A percentile compares a stretch with the other conserved stretches of the same genome.
phyloP scores from a whole-genome alignment of 2,329 filamentous ascomycete genomes.

The Ampelomyces quisqualis region DNA sequence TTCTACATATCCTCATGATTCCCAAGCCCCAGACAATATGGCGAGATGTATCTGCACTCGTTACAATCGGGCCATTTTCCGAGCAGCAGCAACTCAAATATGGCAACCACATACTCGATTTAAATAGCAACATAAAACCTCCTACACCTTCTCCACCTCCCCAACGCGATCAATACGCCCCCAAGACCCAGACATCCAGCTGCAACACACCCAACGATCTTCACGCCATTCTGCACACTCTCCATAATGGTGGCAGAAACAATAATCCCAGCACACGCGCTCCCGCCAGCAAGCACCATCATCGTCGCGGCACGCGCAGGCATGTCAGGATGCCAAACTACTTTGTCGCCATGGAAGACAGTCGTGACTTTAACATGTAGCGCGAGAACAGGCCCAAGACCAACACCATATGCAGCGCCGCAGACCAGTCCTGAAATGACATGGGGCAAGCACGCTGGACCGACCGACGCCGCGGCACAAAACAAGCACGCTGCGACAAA shows the following conservation, averaged over 20 bases:
- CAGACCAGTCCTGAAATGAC: neutral
- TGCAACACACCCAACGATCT: constrained; percentile 3
- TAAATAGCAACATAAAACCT: constrained; percentile 3
- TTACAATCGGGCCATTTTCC: no score
- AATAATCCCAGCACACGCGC: constrained; percentile 9
- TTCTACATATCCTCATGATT: no score
- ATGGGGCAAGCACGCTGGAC: neutral
- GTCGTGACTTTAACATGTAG: constrained; percentile 5
- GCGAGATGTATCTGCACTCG: no score
- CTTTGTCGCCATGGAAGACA: neutral
- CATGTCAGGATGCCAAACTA: constrained; percentile 5
- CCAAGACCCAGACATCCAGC: constrained; percentile 7
- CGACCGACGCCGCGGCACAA: neutral
- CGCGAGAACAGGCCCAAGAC: constrained; percentile 8
- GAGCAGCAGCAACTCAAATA: no score
- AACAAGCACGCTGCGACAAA: constrained; percentile 6
- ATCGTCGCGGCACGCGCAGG: constrained; percentile 4
- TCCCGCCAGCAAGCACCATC: constrained; percentile 5
- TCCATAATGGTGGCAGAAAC: constrained; percentile 10
- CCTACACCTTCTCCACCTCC: constrained; percentile 6
- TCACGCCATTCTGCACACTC: constrained; percentile 3
- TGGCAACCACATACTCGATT: no score
- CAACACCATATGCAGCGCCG: constrained; percentile 6
- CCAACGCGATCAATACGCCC: constrained; percentile 2
- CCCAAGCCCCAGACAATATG: no score